Evolutionary conservation across 2,329 filamentous ascomycete genomes (phyloP).

Genomic region (Chaetomium sp.): DNA sequence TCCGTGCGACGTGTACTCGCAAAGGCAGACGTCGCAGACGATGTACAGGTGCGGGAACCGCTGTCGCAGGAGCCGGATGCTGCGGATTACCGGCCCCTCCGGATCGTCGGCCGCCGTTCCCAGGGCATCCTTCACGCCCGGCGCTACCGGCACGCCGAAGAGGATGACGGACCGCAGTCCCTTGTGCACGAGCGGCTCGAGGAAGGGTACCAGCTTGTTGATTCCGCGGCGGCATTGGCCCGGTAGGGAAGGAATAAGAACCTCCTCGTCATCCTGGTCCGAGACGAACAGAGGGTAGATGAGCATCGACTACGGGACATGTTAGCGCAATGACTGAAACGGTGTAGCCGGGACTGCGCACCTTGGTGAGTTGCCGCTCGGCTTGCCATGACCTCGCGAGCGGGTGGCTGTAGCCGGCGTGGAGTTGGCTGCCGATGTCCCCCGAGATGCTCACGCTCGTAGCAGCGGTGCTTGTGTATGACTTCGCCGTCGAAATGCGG

Average conservation of each 20-base stretch:
- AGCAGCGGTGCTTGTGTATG: conserved; percentile 66
- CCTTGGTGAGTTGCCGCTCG: conserved; percentile 83
- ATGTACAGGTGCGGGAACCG: conserved; percentile 91
- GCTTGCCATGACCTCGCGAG: conserved; percentile 80
- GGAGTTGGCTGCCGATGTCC: conserved; percentile 81
- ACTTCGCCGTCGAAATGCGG: conserved; percentile 64
- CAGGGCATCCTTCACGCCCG: conserved; percentile 83
- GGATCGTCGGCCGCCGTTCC: conserved; percentile 93
- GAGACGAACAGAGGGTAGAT: conserved; percentile 98
- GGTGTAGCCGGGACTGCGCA: conserved; percentile 41
- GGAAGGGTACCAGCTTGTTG: conserved; percentile 81
- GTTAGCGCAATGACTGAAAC: conserved; percentile 18
- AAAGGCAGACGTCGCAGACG: conserved; percentile 90
- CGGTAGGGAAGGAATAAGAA: conserved; percentile 84
- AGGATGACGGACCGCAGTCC: conserved; percentile 91
- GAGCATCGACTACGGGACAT: conserved; percentile 76
- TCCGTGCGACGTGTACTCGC: conserved; percentile 97
- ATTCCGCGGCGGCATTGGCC: conserved; percentile 87
- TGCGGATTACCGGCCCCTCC: conserved; percentile 84
- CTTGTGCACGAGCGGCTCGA: conserved; percentile 84
- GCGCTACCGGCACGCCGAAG: conserved; percentile 86
- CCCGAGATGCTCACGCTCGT: conserved; percentile 70
- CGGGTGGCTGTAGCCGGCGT: conserved; percentile 80
- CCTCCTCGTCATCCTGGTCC: conserved; percentile 90
- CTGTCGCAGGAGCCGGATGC: conserved; percentile 80